These are phyloP conservation scores for Lichtheimia ornata DNA, from an alignment of 371 early-diverging fungal species.

Conservation along the genomic window DNA sequence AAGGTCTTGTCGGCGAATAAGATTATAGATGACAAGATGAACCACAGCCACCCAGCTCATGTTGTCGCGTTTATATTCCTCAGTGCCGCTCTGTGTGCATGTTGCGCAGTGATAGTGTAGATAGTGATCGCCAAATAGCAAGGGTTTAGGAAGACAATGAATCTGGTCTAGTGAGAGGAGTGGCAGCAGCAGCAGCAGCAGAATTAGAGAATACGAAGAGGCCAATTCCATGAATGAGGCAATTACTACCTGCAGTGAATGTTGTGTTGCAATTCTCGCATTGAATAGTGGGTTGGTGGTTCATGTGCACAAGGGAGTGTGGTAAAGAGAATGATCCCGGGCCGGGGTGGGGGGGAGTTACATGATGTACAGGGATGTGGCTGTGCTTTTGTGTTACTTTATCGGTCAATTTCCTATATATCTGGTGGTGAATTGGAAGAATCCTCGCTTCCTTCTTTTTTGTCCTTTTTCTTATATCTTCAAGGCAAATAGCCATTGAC, in stretches of 20 bases:
- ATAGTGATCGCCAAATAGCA: slow-evolving; percentile 66
- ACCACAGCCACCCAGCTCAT: slow-evolving; percentile 78
- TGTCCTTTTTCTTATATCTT: too few relatives aligned
- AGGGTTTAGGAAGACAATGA: slow-evolving; percentile 43
- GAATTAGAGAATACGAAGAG: too few relatives aligned
- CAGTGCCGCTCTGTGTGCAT: slow-evolving; percentile 59
- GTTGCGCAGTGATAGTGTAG: slow-evolving; percentile 67
- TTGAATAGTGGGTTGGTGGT: not conserved
- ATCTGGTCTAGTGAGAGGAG: not conserved
- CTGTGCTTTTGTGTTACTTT: too few relatives aligned
- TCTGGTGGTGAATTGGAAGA: too few relatives aligned
- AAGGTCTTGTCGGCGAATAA: slow-evolving; percentile 48
- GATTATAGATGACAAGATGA: slow-evolving; percentile 74
- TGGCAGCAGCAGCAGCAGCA: too few relatives aligned
- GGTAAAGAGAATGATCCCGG: too few relatives aligned
- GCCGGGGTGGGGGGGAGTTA: too few relatives aligned
- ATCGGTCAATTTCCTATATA: too few relatives aligned
- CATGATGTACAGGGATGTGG: too few relatives aligned
- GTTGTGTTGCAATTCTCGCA: not conserved
- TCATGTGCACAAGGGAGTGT: not conserved
- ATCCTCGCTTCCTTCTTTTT: too few relatives aligned
- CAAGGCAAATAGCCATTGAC: too few relatives aligned
- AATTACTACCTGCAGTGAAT: not conserved
- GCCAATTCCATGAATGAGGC: too few relatives aligned
- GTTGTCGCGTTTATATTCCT: slow-evolving; percentile 58